Conservation (phyloP, 148 eudicot genomes). For the Cornus kousa region DNA sequence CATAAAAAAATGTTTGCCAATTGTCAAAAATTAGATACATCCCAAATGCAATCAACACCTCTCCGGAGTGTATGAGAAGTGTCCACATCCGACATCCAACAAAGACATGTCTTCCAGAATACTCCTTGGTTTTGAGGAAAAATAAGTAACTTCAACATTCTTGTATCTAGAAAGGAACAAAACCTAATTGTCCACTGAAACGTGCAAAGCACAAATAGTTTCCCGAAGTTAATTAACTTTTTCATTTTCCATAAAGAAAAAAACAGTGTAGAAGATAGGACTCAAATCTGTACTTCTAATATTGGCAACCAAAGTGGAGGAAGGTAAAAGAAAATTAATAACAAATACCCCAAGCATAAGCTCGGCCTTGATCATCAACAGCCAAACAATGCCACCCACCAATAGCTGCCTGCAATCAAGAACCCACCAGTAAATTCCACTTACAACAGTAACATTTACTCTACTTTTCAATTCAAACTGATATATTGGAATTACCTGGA, state of each 20-base stretch:
- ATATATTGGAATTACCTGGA: slow-evolving; percentile 52
- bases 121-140: not conserved
- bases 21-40: not conserved
- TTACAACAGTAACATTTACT: not conserved
- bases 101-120: not conserved
- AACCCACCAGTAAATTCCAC: slow-evolving; percentile 18
- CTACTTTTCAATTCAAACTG: not conserved
- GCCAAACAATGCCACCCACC: slow-evolving; percentile 99
- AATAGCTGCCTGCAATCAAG: slow-evolving; percentile 80
- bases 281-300: not conserved
- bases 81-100: not conserved
- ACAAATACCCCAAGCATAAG: slow-evolving; percentile 95
- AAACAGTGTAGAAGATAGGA: not conserved
- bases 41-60: slow-evolving; percentile 3
- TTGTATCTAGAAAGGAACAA: not conserved
- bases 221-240: not conserved
- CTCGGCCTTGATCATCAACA: slow-evolving; percentile 96
- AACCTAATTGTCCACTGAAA: not conserved
- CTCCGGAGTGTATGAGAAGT: not conserved
- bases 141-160: not conserved
- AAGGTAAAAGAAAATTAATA: not conserved
- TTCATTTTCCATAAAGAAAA: not conserved
- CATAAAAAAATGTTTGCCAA: not conserved
- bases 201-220: not conserved
- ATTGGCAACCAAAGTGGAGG: not conserved